Conservation (phyloP, 169 alveolate species). For the Plasmodium yoelii region DNA sequence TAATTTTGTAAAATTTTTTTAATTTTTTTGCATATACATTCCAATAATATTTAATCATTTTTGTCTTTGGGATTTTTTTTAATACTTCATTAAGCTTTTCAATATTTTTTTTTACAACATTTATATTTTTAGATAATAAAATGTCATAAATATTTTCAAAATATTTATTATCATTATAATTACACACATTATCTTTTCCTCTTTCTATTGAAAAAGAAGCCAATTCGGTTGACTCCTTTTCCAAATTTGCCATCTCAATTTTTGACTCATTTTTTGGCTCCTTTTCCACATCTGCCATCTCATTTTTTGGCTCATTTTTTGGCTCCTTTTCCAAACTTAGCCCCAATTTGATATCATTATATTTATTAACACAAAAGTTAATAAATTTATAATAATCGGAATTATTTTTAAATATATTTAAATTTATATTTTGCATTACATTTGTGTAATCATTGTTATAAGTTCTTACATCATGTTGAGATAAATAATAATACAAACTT, state of each 20-base stretch:
- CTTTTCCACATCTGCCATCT: neutral
- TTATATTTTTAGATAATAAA: constrained; percentile 46
- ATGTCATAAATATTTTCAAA: constrained; percentile 66
- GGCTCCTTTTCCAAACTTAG: neutral
- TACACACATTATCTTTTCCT: too few relatives aligned
- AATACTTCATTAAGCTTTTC: constrained; percentile 50
- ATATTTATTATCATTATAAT: neutral
- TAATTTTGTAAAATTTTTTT: constrained; percentile 32
- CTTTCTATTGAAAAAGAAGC: neutral
- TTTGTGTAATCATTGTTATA: constrained; percentile 1
- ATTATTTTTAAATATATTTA: constrained; percentile 57
- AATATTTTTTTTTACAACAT: constrained; percentile 16
- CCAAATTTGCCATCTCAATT: neutral
- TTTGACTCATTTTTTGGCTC: neutral
- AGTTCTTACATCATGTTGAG: neutral
- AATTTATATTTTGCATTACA: constrained; percentile 35
- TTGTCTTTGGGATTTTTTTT: neutral
- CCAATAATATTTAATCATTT: constrained; percentile 57
- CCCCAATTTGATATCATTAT: constrained; percentile 5
- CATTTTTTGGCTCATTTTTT: neutral
- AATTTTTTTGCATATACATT: constrained; percentile 31
- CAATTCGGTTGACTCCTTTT: neutral
- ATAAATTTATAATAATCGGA: constrained; percentile 58
- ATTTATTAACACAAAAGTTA: constrained; percentile 51
- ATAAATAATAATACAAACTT: constrained; percentile 61